These are phyloP conservation scores for Vinca minor DNA, from an alignment of 257 asterid genomes.

Conservation along the genomic window DNA sequence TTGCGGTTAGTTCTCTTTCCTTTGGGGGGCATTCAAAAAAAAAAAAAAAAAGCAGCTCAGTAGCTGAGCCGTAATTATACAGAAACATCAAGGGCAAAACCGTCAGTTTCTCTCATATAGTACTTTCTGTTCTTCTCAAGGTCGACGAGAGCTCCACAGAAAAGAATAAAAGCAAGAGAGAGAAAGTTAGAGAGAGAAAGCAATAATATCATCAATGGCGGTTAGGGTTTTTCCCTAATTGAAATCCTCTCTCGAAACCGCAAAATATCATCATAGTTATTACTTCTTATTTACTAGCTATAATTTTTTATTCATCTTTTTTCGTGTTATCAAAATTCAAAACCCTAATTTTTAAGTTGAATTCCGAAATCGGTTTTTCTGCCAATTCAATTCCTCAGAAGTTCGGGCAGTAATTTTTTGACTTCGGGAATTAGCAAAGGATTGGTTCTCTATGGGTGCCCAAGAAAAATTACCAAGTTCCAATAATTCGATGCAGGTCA, in stretches of 20 bases:
- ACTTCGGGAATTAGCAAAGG: conserved; percentile 14
- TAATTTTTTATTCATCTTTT: conserved; percentile 14
- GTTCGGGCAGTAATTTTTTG: conserved; percentile 24
- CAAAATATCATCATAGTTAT: conserved; percentile 8
- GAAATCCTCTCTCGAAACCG: conserved; percentile 20
- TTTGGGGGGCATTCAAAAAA: no score
- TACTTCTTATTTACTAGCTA: conserved; percentile 5
- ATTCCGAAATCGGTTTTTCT: conserved; percentile 13
- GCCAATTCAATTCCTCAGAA: conserved; percentile 16
- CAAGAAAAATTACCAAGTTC: conserved; percentile 30
- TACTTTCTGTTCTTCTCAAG: conserved; percentile 29
- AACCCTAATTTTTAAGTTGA: conserved; percentile 54
- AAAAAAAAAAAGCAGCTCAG: no score
- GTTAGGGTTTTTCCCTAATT: conserved; percentile 55
- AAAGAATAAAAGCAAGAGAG: conserved; percentile 24
- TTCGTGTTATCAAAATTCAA: conserved; percentile 16
- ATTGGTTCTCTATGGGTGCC: conserved; percentile 31
- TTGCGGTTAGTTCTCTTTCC: no score
- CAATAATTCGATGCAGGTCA: conserved; percentile 36
- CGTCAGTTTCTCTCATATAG: conserved; percentile 13
- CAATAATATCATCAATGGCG: conserved; percentile 32
- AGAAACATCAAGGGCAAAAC: conserved; percentile 17
- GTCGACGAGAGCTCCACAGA: conserved; percentile 24
- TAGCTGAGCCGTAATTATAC: conserved; percentile 11
- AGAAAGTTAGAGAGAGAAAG: no score